These are phyloP conservation scores for Jamesozyma piceae DNA, from an alignment of 805 yeast genomes.

Conservation along the genomic window DNA sequence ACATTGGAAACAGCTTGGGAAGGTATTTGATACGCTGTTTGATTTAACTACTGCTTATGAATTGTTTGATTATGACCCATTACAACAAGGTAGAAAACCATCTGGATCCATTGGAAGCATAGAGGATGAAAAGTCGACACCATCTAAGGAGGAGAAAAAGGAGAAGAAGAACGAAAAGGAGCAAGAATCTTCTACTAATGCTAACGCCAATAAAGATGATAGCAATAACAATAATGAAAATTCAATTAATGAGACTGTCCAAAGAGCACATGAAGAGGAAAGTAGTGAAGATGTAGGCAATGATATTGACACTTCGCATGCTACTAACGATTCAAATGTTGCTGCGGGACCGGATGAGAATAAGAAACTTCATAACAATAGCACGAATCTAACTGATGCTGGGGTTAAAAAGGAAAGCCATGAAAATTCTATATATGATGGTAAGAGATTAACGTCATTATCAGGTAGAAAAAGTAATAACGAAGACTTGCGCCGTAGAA, in stretches of 20 bases:
- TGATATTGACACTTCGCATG: conserved; percentile 24
- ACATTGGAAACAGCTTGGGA: conserved; percentile 70
- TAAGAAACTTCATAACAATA: not conserved
- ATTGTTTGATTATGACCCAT: conserved; percentile 49
- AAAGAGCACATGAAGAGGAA: conserved; percentile 29
- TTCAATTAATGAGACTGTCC: conserved; percentile 27
- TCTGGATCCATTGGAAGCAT: conserved; percentile 5
- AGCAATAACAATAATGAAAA: conserved; percentile 23
- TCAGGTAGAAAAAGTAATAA: not conserved
- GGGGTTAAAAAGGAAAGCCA: not conserved
- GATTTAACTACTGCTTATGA: conserved; percentile 80
- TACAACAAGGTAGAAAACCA: conserved; percentile 27
- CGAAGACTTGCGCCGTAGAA: conserved; percentile 30
- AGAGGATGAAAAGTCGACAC: not conserved
- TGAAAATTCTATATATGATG: not conserved
- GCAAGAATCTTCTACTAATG: not conserved
- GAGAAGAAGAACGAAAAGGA: not conserved
- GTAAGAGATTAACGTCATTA: not conserved
- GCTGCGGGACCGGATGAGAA: conserved; percentile 5
- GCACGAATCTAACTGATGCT: not conserved
- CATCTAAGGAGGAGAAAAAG: not conserved
- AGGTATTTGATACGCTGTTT: conserved; percentile 60
- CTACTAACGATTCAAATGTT: conserved; percentile 27
- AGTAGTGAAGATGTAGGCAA: conserved; percentile 31
- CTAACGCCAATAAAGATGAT: conserved; percentile 3